A percentile compares a stretch with the other conserved stretches of the same genome.
Conservation (phyloP, 2,329 filamentous ascomycete genomes). For the Chaetomium strumarium region DNA sequence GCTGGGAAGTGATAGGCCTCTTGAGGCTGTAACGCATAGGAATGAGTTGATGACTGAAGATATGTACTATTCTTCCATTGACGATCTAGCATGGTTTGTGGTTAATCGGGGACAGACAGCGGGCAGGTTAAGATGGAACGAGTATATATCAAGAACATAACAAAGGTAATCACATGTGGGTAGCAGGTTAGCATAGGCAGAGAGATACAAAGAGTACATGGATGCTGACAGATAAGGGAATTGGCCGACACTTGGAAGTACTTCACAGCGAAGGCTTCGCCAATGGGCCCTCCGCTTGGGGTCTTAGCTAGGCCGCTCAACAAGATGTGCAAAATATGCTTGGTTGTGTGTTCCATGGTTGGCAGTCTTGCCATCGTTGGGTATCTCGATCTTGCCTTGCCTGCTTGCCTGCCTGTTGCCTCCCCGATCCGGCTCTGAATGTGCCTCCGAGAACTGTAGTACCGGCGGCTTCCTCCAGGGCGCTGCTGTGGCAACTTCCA, state of each 20-base stretch:
- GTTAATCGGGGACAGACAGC: background rate
- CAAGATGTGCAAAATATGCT: no score
- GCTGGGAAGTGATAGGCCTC: slow-evolving; percentile 1
- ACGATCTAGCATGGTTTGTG: background rate
- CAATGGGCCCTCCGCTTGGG: no score
- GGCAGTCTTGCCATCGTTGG: background rate
- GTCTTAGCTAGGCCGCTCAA: no score
- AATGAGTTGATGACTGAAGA: background rate
- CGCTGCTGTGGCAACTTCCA: no score
- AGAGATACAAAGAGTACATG: background rate
- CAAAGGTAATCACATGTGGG: background rate
- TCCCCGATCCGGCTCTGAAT: no score
- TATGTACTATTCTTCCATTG: slow-evolving; percentile 1
- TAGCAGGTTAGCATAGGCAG: background rate
- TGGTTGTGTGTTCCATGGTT: background rate
- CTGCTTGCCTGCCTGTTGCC: background rate
- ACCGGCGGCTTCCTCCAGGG: no score
- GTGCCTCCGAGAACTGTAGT: no score
- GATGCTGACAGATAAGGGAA: no score
- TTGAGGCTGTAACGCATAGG: background rate
- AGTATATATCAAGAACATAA: background rate
- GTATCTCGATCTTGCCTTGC: background rate
- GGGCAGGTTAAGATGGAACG: background rate
- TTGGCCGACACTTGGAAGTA: no score
- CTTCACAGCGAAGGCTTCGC: no score